Evolutionary conservation across 164 flowering plant genomes (phyloP), one percentile per base, ranked within the genome.

Genomic region (Vitis cinerea): DNA sequence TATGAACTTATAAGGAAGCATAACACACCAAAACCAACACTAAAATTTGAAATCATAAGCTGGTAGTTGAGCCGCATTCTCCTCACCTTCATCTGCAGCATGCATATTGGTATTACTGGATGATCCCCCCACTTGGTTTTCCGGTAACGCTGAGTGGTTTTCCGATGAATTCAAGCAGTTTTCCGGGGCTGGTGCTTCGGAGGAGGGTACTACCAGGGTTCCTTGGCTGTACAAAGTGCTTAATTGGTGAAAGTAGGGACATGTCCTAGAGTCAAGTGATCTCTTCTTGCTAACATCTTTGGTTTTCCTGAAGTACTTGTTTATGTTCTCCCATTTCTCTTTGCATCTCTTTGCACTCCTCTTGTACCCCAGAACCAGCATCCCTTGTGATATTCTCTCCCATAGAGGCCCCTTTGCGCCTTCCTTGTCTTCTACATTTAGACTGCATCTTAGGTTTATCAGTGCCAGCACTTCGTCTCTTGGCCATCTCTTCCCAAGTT

Each of bases 311-410:
- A 86, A 89, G 79, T 91, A 91, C 88, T 91, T 91, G 83, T 89
- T 91, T 51, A 91, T 89, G 79, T 90, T 90, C 75, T 90, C 96
- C 96, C 96, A 90, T 67, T 88, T 90, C 75, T 90, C 96, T 70
- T 91, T 91, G 68, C 97, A 91, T 73, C 92, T 89, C 82, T 88
- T 91, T 29, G 97, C 85, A 81, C 94, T 91, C 69, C 97, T 88
- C 72, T 80, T 81, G 68, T 89, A 91, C 1, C 94, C 94, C 77
- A 88, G 56, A 44, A 84, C 86, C 19, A 63, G 10, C 97, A 91
- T 91, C 70, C 86, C 84, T 72, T 83, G 84, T 67, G 97, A 89
- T 51, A 91, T 88, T 64, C 85, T 89, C 75, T 91, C 97, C 97
- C 97, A 91, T 4, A 91, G 56, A 2, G 92, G 92, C 68, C 79